Conservation (phyloP, 1,284 basidiomycete genomes). For the Testicularia cyperi region DNA sequence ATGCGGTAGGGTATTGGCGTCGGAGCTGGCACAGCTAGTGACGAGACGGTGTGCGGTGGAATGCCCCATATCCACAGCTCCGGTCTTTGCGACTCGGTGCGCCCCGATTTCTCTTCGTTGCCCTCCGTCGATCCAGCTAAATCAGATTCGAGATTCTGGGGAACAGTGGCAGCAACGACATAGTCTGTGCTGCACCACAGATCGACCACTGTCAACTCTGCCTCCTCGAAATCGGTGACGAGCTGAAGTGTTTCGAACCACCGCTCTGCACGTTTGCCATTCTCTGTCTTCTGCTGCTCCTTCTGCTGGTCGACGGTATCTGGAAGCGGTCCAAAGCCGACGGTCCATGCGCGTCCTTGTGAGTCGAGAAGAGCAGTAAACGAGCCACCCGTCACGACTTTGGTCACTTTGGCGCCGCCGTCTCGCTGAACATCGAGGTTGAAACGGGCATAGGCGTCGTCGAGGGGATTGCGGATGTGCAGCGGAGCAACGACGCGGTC, state of each 20-base stretch:
- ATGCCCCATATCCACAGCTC: conserved; percentile 22
- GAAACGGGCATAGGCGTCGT: neutral
- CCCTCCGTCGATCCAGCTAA: no score
- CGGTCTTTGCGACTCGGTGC: no score
- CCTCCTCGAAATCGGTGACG: no score
- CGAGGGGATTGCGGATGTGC: conserved; percentile 3
- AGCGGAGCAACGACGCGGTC: conserved; percentile 12
- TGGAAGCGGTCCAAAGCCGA: conserved; percentile 21
- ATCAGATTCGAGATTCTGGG: no score
- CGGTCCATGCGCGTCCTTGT: conserved; percentile 8
- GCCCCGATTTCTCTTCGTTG: no score
- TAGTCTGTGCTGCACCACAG: conserved; percentile 21
- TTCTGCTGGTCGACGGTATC: no score
- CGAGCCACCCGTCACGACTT: conserved; percentile 21
- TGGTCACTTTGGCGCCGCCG: neutral
- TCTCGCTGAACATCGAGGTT: no score
- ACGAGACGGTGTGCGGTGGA: conserved; percentile 2
- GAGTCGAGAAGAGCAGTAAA: conserved; percentile 24
- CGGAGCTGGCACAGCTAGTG: neutral
- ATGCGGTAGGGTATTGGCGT: conserved; percentile 4
- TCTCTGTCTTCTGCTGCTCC: no score
- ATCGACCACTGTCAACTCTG: neutral
- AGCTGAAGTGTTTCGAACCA: no score
- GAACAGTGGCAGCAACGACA: conserved; percentile 16
- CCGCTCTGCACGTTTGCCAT: no score